Base-by-base conservation (phyloP, 2,329 filamentous ascomycete species). In the Xylariaceae sp. region DNA sequence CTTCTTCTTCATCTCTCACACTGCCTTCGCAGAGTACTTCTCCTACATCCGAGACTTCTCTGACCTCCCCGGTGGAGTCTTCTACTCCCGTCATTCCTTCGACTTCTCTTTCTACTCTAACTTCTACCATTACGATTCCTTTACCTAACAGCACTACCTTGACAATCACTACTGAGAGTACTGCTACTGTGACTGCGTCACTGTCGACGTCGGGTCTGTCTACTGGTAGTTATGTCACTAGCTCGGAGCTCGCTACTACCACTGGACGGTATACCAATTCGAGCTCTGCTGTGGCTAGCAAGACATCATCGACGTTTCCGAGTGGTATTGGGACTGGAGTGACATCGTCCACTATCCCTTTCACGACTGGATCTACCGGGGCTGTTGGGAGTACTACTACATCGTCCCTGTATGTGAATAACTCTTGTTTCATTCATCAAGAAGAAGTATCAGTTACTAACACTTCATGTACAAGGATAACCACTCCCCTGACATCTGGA, bases 131-230 rank as follows among this genome's bases (percentile, higher is more conserved):
- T 4, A 50, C 45, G 39, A 37, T 49, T 27, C 37, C 33, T 23
- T 39, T 50, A 23, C 38, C 44, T 5, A 43, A 52, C 42, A 50
- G 44, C 20, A 51, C 47, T 32, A 40, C 48, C 19, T 25, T 54
- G n/a, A 57, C 50, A 5, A 47, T 57, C 16, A 59, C 50, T 33
- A 47, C 49, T 14, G 42, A 33, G 19, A 22, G 47, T 23, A 56
- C 53, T 20, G 32, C 48, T 11, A 58, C 42, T 4, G 38, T 49
- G 32, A 42, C 54, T 1, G 38, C 37, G 33, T 50, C 50, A n/a
- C 42, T 45, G 27, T 45, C 45, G 4, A 20, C 23, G n/a, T n/a
- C n/a, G n/a, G n/a, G n/a, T n/a, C n/a, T n/a, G n/a, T n/a, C n/a
- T n/a, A n/a, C n/a, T n/a, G n/a, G n/a, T n/a, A n/a, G n/a, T n/a